These are phyloP conservation scores for Kuraishia ogatae DNA, from an alignment of 805 yeast genomes.

Conservation along the genomic window DNA sequence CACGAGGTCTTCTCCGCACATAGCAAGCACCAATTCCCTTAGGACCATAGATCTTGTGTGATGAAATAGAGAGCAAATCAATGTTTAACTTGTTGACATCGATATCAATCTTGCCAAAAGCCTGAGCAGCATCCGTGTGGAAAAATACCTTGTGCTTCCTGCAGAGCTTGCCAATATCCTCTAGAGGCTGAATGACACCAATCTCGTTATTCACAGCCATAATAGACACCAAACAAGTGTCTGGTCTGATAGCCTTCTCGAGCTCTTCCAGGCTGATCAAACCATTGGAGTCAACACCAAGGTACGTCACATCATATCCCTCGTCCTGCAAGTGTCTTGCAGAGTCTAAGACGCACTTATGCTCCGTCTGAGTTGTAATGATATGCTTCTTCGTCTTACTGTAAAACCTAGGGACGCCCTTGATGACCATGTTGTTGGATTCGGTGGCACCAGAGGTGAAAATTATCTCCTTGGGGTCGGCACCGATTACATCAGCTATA, in stretches of 20 bases:
- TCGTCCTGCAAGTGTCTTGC: conserved; percentile 93
- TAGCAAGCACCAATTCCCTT: conserved; percentile 95
- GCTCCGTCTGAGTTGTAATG: conserved; percentile 95
- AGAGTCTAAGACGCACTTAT: conserved; percentile 96
- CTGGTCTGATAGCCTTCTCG: conserved; percentile 79
- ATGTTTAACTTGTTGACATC: conserved; percentile 92
- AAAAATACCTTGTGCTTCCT: conserved; percentile 83
- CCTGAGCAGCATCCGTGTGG: conserved; percentile 98
- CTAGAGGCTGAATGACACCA: conserved; percentile 94
- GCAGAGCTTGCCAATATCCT: conserved; percentile 87
- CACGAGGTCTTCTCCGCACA: conserved; percentile 97
- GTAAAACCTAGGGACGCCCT: conserved; percentile 94
- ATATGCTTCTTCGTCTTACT: conserved; percentile 84
- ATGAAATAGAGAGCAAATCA: conserved; percentile 87
- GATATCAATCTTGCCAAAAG: conserved; percentile 85
- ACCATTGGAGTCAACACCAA: conserved; percentile 79
- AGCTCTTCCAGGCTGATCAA: conserved; percentile 69
- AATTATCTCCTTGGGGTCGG: conserved; percentile 94
- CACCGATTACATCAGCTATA: conserved; percentile 77
- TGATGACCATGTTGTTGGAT: conserved; percentile 87
- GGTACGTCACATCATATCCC: conserved; percentile 91
- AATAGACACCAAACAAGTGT: conserved; percentile 81
- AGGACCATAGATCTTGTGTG: conserved; percentile 97
- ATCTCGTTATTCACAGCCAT: conserved; percentile 99
- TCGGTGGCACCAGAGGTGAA: conserved; percentile 99